Conservation (phyloP, 345 rosid species). For the Leavenworthia alabamica region DNA sequence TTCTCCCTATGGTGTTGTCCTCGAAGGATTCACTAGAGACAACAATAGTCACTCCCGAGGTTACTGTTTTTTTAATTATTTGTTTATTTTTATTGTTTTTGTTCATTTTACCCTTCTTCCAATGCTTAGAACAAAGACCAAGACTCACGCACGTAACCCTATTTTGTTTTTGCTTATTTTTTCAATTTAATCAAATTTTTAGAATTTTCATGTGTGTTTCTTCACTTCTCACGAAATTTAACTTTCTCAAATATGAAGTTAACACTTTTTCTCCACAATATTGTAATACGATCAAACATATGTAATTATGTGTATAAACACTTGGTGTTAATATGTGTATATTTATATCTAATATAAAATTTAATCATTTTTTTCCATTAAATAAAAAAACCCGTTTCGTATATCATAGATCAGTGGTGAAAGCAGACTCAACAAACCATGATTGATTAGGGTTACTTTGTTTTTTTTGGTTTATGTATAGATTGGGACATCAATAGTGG, state of each 20-base stretch:
- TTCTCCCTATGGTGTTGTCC: constrained; percentile 47
- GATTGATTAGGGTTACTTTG: neutral
- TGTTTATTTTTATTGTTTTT: neutral
- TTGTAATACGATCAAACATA: neutral
- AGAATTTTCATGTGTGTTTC: constrained; percentile 10
- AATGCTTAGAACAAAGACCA: constrained; percentile 37
- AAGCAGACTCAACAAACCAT: neutral
- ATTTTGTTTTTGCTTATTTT: neutral
- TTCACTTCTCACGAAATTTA: neutral
- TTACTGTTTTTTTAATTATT: neutral
- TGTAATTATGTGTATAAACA: neutral
- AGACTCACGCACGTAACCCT: constrained; percentile 24
- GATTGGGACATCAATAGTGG: constrained; percentile 62
- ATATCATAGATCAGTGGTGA: neutral
- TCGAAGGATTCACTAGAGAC: constrained; percentile 52
- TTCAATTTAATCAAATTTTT: constrained; percentile 3
- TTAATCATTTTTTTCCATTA: neutral
- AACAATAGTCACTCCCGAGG: constrained; percentile 67
- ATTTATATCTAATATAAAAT: neutral
- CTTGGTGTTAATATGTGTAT: no score
- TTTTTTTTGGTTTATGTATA: neutral
- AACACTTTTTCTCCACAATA: neutral
- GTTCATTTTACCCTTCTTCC: constrained; percentile 8
- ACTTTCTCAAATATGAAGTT: neutral
- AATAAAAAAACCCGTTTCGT: neutral